phyloP scores from a whole-genome alignment of 192 early-diverging fungal species.

The Blastocladiella britannica region DNA sequence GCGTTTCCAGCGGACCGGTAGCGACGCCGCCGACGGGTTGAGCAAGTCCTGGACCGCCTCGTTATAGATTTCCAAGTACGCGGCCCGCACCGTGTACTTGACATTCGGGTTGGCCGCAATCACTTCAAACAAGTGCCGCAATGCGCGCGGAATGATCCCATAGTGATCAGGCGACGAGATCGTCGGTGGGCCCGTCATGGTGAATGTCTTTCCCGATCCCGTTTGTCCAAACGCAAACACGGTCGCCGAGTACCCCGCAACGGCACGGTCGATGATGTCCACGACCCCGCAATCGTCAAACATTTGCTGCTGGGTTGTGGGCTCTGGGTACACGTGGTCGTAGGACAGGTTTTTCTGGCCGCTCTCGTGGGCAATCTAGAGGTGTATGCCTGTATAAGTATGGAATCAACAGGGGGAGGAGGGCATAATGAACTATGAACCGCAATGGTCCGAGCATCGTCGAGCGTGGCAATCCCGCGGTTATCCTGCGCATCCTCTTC shows the following conservation, averaged over 20 bases:
- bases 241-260: constrained; percentile 28
- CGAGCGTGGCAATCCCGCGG: too few relatives aligned
- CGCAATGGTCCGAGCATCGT: too few relatives aligned
- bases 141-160: constrained; percentile 22
- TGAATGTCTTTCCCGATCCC: constrained; percentile 32
- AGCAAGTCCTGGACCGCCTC: constrained; percentile 31
- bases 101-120: neutral
- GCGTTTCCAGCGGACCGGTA: constrained; percentile 22
- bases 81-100: constrained; percentile 11
- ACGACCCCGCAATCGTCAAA: constrained; percentile 24
- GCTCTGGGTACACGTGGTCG: constrained; percentile 15
- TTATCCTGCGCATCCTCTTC: too few relatives aligned
- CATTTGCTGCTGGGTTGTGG: constrained; percentile 12
- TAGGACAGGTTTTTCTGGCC: constrained; percentile 17
- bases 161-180: constrained; percentile 2
- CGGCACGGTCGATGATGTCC: constrained; percentile 16
- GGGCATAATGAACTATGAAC: too few relatives aligned
- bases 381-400: too few relatives aligned
- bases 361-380: too few relatives aligned
- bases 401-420: too few relatives aligned
- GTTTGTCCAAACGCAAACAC: constrained; percentile 38
- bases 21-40: constrained; percentile 9
- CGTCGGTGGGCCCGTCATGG: constrained; percentile 28
- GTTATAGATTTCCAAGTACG: constrained; percentile 36
- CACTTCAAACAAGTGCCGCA: constrained; percentile 17